Conservation (phyloP, 148 eudicot genomes). For the Persicaria maculosa region DNA sequence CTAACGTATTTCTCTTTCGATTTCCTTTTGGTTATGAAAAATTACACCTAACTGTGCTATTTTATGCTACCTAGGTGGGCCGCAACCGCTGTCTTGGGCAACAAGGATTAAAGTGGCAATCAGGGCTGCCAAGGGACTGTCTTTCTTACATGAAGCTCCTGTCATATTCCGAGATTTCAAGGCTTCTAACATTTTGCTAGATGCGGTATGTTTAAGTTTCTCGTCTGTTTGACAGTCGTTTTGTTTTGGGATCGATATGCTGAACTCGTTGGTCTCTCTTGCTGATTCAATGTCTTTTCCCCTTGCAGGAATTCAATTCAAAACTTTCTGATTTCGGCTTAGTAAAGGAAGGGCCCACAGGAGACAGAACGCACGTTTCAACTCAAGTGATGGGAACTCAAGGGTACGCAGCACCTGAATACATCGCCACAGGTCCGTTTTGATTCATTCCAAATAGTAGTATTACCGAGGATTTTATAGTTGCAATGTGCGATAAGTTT, state of each 20-base stretch:
- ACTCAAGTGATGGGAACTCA: slow-evolving; percentile 75
- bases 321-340: slow-evolving; percentile 70
- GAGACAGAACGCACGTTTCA: slow-evolving; percentile 66
- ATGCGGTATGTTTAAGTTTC: neutral
- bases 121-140: slow-evolving; percentile 30
- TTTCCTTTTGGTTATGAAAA: neutral
- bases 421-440: slow-evolving; percentile 51
- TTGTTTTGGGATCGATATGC: neutral
- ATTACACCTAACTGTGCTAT: neutral
- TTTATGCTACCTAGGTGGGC: slow-evolving; percentile 33
- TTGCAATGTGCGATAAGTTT: too few species aligned
- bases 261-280: neutral
- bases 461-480: too few species aligned
- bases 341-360: slow-evolving; percentile 73
- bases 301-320: slow-evolving; percentile 49
- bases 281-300: neutral
- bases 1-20: neutral
- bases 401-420: slow-evolving; percentile 74
- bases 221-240: neutral
- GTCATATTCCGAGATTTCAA: slow-evolving; percentile 10
- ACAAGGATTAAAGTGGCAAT: slow-evolving; percentile 56
- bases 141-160: slow-evolving; percentile 49
- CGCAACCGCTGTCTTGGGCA: slow-evolving; percentile 73
- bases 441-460: neutral
- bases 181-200: slow-evolving; percentile 3